A percentile compares a stretch with the other conserved stretches of the same genome.
Conservation (phyloP, 2,329 filamentous ascomycete species). For the Pyrenochaeta sp. region DNA sequence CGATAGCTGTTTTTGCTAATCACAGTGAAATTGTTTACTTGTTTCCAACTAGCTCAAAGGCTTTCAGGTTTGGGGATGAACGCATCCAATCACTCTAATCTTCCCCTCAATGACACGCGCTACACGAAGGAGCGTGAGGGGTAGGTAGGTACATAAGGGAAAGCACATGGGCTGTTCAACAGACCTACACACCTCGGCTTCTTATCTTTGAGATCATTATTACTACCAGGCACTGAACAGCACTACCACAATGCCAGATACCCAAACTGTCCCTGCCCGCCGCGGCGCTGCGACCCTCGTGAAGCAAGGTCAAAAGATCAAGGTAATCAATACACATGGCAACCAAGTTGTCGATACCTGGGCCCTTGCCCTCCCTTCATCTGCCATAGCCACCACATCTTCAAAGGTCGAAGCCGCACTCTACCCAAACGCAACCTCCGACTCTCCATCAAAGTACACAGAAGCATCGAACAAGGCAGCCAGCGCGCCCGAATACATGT, state of each 20-base stretch:
- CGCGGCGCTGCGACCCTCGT: slow-evolving; percentile 54
- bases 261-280: slow-evolving; percentile 53
- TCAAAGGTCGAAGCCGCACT: slow-evolving; percentile 37
- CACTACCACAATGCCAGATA: slow-evolving; percentile 16
- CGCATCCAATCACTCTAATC: slow-evolving; percentile 19
- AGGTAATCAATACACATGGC: slow-evolving; percentile 58
- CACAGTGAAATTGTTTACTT: slow-evolving; percentile 2
- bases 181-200: not conserved
- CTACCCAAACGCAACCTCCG: slow-evolving; percentile 36
- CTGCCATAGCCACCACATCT: slow-evolving; percentile 23
- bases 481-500: slow-evolving; percentile 44
- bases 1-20: slow-evolving; percentile 2
- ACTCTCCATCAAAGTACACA: slow-evolving; percentile 33
- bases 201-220: not conserved
- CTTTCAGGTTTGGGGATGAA: not conserved
- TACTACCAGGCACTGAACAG: not conserved
- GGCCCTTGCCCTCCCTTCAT: slow-evolving; percentile 52
- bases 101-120: slow-evolving; percentile 18
- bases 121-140: slow-evolving; percentile 15
- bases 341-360: slow-evolving; percentile 62
- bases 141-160: slow-evolving; percentile 2
- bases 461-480: slow-evolving; percentile 35
- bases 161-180: not conserved
- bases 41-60: slow-evolving; percentile 6
- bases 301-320: slow-evolving; percentile 51